These are phyloP conservation scores for Populus davidiana DNA, from an alignment of 345 rosid species.

Conservation along the genomic window DNA sequence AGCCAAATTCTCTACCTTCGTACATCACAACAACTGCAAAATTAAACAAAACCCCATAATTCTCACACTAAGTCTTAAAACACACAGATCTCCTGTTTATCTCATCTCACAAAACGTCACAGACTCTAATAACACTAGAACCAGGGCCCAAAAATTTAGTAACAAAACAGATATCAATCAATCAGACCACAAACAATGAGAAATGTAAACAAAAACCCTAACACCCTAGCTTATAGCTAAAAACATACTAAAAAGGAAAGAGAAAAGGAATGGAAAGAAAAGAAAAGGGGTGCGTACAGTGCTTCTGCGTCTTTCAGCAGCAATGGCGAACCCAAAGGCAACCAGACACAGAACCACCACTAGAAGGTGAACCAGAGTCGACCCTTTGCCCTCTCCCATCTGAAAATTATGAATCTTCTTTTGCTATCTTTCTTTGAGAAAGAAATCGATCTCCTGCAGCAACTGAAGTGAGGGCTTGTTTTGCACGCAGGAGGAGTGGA, in stretches of 20 bases:
- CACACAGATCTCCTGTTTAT: conserved; percentile 11
- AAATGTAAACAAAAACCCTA: not conserved
- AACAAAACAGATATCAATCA: not conserved
- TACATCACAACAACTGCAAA: not conserved
- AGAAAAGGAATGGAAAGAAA: not conserved
- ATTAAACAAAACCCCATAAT: not conserved
- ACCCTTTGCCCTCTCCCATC: conserved; percentile 39
- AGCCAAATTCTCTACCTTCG: not conserved
- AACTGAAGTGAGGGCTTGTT: not conserved
- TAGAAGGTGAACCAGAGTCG: conserved; percentile 65
- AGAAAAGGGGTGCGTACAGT: conserved; percentile 33
- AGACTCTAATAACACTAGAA: not conserved
- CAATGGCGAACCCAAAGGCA: conserved; percentile 92
- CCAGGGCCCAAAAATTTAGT: not conserved
- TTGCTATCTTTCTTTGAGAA: not conserved
- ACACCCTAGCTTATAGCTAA: not conserved
- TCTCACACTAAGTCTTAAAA: not conserved
- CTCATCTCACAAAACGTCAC: not conserved
- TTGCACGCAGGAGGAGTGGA: conserved; percentile 5
- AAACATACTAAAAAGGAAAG: not conserved
- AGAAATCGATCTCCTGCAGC: too few relatives aligned
- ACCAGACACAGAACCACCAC: conserved; percentile 75
- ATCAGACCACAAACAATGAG: not conserved
- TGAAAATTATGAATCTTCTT: not conserved
- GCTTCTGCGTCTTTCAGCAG: conserved; percentile 94